Evolutionary conservation across 495 filamentous ascomycete species (phyloP), one percentile per base, ranked within the genome.

Genomic region (Hypoxylon lienhwacheense): DNA sequence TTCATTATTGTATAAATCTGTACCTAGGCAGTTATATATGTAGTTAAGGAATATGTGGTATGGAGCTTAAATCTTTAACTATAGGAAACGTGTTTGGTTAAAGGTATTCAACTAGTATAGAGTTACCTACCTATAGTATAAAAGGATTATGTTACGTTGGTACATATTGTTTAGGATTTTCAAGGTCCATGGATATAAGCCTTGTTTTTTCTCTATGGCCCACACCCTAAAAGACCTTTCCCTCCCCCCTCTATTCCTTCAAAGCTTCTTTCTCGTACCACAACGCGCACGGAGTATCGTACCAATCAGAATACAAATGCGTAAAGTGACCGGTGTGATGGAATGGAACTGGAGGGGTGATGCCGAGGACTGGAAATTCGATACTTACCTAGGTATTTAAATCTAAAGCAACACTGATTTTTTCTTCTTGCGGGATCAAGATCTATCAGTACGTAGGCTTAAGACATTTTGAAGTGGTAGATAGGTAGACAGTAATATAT

Each of bases 271-370:
- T 46, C 41, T 53, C 22, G 52, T 58, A 41, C 59, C 28, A 63
- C 53, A 22, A 54, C 53, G 37, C 42, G 46, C 47, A 50, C 50
- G 48, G 58, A 24, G 20, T 63, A 63, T 63, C 59, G 54, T 63
- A 59, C 59, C 59, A 63, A 63, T 63, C 44, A 58, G 35, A 20
- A 11, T n/a, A 8, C 33, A n/a, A 12, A 8, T 37, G 20, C 28
- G 31, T 63, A 58, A 47, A 63, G 59, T 58, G 48, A 50, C 53
- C 53, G 59, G 59, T 63, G 59, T 63, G 59, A 53, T 54, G 59
- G 59, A 34, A 39, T 42, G 44, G 46, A 33, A 47, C 32, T 11
- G 21, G 51, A 47, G 47, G 35, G 42, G 40, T 37, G 35, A 39
- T 52, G 52, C 51, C 45, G 51, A 61, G 47, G 57, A 51, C 41